These are phyloP conservation scores for Stephanodiscus minutulus DNA, from an alignment of 108 stramenopile genomes.

Conservation along the genomic window DNA sequence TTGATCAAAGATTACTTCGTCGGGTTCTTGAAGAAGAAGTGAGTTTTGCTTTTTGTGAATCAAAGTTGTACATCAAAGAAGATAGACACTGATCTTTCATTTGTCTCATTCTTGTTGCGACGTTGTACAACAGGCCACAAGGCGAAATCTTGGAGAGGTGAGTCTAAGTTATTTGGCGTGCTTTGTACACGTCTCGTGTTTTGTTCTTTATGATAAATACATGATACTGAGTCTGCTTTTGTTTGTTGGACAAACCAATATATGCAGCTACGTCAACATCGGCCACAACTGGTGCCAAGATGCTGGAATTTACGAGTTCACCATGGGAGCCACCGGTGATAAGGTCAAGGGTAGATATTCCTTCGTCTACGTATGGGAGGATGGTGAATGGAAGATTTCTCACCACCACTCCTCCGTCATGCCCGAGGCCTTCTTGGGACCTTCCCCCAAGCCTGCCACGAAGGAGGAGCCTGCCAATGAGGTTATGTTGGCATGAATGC, in stretches of 20 bases:
- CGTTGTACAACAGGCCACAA: slow-evolving; percentile 23
- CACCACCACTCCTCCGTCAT: slow-evolving; percentile 73
- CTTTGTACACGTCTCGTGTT: too few relatives aligned
- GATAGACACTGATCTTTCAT: too few relatives aligned
- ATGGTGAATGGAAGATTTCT: slow-evolving; percentile 70
- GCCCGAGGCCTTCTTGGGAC: slow-evolving; percentile 49
- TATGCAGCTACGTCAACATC: slow-evolving; percentile 4
- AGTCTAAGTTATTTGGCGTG: background rate
- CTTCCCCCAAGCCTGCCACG: slow-evolving; percentile 37
- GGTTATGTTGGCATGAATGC: background rate
- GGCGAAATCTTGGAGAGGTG: slow-evolving; percentile 45
- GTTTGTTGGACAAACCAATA: too few relatives aligned
- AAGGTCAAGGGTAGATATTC: slow-evolving; percentile 65
- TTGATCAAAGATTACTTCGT: slow-evolving; percentile 62
- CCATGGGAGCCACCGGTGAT: slow-evolving; percentile 54
- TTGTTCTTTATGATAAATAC: too few relatives aligned
- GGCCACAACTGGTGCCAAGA: slow-evolving; percentile 57
- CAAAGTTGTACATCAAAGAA: too few relatives aligned
- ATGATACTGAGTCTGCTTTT: too few relatives aligned
- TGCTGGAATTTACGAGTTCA: slow-evolving; percentile 63
- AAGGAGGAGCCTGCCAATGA: slow-evolving; percentile 13
- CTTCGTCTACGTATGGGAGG: slow-evolving; percentile 62
- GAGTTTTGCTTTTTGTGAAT: too few relatives aligned
- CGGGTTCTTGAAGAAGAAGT: slow-evolving; percentile 52
- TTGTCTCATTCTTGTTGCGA: too few relatives aligned